These are phyloP conservation scores for Pseudogymnoascus sp. DNA, from an alignment of 2,329 filamentous ascomycete species.

Conservation along the genomic window DNA sequence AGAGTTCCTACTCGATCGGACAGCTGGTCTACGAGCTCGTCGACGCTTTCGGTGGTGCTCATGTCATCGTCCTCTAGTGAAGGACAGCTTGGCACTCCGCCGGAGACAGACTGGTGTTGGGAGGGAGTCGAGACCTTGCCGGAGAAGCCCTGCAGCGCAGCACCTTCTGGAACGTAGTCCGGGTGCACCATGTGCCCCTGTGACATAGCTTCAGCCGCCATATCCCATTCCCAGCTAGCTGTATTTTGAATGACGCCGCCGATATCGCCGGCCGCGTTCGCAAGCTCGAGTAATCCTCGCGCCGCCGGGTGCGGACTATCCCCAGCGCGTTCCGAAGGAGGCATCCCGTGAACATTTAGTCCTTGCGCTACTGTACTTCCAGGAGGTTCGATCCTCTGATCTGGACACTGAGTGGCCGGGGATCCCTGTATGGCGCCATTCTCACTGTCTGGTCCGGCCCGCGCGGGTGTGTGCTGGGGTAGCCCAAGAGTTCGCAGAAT, in stretches of 20 bases:
- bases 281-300: neutral
- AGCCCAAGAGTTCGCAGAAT: neutral
- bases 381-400: neutral
- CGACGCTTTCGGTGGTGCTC: neutral
- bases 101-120: neutral
- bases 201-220: neutral
- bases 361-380: neutral
- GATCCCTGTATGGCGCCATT: neutral
- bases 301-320: neutral
- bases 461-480: neutral
- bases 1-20: neutral
- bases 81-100: neutral
- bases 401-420: neutral
- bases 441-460: neutral
- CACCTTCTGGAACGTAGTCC: neutral
- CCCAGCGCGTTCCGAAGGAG: neutral
- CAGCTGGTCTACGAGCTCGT: slow-evolving; percentile 10
- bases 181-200: neutral
- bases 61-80: neutral
- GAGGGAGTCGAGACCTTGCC: neutral
- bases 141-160: neutral
- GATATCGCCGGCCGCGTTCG: neutral
- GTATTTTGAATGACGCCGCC: neutral
- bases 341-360: neutral
- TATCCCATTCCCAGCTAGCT: neutral